Evolutionary conservation across 2,329 filamentous ascomycete genomes (phyloP), one percentile per base, ranked within the genome.

Genomic region (Drechslerella coelobrocha): DNA sequence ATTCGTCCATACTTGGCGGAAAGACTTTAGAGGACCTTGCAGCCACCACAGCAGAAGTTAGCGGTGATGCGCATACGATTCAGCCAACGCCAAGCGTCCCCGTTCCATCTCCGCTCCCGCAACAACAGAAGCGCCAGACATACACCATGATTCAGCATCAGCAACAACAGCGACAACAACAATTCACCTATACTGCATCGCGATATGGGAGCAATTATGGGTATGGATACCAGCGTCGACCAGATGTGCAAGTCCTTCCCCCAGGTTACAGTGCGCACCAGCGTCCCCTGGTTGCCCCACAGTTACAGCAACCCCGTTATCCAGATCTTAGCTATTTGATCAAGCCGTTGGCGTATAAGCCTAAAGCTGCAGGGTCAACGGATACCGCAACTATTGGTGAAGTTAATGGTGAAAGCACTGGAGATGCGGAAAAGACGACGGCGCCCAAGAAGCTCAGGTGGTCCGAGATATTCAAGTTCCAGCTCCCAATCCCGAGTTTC

Each of bases 211-310:
- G 29, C 19, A 29, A 45, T 24, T 69, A 61, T 37, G 37, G 34
- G 2, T 69, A 69, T 21, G 57, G 51, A 9, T 69, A 69, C 17
- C 57, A 62, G 23, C 47, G 60, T 10, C 41, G 55, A 43, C 55
- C 63, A 17, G 52, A 61, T 19, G 65, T 69, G 2, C 56, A 56
- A 24, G 52, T 69, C 45, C 34, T 69, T 6, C 65, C 65, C 9
- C 65, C 65, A 14, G 65, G 65, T 10, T 69, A 69, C 47, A 69
- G 45, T 27, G 65, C 45, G 17, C 61, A 69, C 14, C 54, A 61
- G 4, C 43, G 57, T 0, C 65, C 65, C n/a, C 63, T 56, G 7
- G 39, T 50, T 24, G 10, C 27, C 1, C 17, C 51, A 39, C 24
- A 41, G 19, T 41, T 43, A 17, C 23, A 31, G n/a, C 29, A 24